A percentile compares a stretch with the other conserved stretches of the same genome.
phyloP scores from a whole-genome alignment of 805 yeast species.

The Kazachstania taianensis region DNA sequence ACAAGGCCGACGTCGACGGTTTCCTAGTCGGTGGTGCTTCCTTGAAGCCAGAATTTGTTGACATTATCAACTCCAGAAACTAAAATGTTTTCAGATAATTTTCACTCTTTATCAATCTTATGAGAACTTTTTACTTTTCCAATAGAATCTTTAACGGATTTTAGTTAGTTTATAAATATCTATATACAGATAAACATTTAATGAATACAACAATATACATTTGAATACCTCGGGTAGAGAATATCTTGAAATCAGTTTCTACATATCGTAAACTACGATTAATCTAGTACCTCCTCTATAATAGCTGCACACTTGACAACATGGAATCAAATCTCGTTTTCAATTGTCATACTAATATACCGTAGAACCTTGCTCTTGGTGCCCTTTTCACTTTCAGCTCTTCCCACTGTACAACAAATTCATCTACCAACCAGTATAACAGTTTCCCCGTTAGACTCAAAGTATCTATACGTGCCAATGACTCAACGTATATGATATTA shows the following conservation, averaged over 20 bases:
- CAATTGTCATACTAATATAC: slow-evolving; percentile 50
- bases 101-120: slow-evolving; percentile 1
- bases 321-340: too few species aligned
- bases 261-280: too few species aligned
- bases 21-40: slow-evolving; percentile 99
- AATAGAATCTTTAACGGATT: neutral
- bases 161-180: neutral
- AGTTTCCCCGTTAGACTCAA: slow-evolving; percentile 72
- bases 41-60: slow-evolving; percentile 93
- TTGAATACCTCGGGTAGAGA: too few species aligned
- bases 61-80: slow-evolving; percentile 86
- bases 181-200: neutral
- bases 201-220: too few species aligned
- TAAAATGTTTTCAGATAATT: slow-evolving; percentile 29
- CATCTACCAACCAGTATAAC: slow-evolving; percentile 58
- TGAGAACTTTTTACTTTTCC: slow-evolving; percentile 1
- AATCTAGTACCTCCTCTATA: too few species aligned
- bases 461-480: slow-evolving; percentile 21
- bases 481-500: slow-evolving; percentile 60
- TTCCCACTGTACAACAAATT: slow-evolving; percentile 88
- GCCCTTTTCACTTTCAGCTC: slow-evolving; percentile 38
- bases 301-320: neutral
- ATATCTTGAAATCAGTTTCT: too few species aligned
- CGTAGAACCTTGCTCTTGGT: slow-evolving; percentile 61
- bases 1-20: slow-evolving; percentile 90